phyloP scores from a whole-genome alignment of 495 filamentous ascomycete species.

The Hyaloscypha variabilis region DNA sequence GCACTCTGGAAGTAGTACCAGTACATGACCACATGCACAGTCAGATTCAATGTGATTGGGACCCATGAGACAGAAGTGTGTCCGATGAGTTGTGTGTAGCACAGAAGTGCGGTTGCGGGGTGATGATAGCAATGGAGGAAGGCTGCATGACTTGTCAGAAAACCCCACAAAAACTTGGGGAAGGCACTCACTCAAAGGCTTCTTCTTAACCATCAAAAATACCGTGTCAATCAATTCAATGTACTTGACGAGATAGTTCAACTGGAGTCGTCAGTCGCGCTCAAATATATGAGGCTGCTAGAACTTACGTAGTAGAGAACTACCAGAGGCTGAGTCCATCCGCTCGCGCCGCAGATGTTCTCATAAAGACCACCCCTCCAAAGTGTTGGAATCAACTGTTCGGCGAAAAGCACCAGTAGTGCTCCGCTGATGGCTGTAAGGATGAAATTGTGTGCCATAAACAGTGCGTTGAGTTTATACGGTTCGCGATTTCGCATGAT shows the following conservation, averaged over 20 bases:
- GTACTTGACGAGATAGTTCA: constrained; percentile 82
- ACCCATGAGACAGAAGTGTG: constrained; percentile 76
- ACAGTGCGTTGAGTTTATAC: constrained; percentile 65
- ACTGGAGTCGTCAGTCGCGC: constrained; percentile 46
- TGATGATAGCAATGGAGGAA: constrained; percentile 86
- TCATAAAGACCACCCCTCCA: constrained; percentile 67
- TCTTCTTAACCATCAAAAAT: constrained; percentile 83
- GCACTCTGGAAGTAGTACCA: constrained; percentile 81
- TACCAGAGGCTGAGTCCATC: constrained; percentile 76
- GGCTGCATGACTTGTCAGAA: constrained; percentile 41
- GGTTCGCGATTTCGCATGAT: constrained; percentile 67
- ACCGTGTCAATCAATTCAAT: constrained; percentile 76
- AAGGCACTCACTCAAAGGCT: constrained; percentile 71
- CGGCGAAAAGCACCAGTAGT: constrained; percentile 69
- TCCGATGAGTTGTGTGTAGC: constrained; percentile 78
- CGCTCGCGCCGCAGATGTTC: constrained; percentile 67
- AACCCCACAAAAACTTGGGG: no score
- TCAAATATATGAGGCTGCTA: background rate
- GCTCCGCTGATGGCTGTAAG: constrained; percentile 68
- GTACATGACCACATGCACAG: constrained; percentile 76
- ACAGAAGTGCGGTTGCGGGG: constrained; percentile 76
- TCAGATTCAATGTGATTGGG: constrained; percentile 71
- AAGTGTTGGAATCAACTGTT: constrained; percentile 71
- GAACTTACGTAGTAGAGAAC: constrained; percentile 73
- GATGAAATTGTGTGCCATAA: constrained; percentile 78